Conservation (phyloP, 2,329 filamentous ascomycete genomes). For the Ceratocystis ficicola region DNA sequence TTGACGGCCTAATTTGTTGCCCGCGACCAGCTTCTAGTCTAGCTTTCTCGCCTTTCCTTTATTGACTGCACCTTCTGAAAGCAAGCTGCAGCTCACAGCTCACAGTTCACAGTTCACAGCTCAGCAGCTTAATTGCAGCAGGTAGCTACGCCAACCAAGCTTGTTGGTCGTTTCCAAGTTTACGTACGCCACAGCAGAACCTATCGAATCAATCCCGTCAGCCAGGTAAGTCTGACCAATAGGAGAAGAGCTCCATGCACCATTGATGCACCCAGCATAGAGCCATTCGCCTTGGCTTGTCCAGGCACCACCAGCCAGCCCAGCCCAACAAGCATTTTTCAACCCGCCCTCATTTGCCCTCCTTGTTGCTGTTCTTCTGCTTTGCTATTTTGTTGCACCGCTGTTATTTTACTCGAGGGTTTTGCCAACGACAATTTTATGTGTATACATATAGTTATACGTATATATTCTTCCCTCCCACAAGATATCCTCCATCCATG, state of each 20-base stretch:
- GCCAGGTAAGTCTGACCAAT: background rate
- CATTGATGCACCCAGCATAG: background rate
- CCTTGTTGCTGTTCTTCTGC: background rate
- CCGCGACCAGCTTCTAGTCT: too few species aligned
- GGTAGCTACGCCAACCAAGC: conserved; percentile 4
- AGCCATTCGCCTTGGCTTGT: background rate
- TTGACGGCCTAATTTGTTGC: background rate
- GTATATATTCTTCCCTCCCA: background rate
- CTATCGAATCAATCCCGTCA: conserved; percentile 1
- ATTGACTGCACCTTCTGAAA: too few species aligned
- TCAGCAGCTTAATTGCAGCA: background rate
- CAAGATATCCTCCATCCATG: background rate
- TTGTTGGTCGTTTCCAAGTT: background rate
- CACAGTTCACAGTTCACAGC: too few species aligned
- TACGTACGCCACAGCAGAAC: conserved; percentile 1
- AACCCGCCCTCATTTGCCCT: background rate
- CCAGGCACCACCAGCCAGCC: background rate
- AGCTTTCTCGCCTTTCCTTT: too few species aligned
- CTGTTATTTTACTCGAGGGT: too few species aligned
- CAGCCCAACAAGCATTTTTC: background rate
- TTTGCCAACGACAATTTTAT: background rate
- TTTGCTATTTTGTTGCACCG: background rate
- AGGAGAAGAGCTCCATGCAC: background rate
- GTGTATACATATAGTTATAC: background rate
- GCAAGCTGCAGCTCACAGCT: too few species aligned